Conservation (phyloP, 1,139 yeast species). For the Saccharomyces pastorianus region DNA sequence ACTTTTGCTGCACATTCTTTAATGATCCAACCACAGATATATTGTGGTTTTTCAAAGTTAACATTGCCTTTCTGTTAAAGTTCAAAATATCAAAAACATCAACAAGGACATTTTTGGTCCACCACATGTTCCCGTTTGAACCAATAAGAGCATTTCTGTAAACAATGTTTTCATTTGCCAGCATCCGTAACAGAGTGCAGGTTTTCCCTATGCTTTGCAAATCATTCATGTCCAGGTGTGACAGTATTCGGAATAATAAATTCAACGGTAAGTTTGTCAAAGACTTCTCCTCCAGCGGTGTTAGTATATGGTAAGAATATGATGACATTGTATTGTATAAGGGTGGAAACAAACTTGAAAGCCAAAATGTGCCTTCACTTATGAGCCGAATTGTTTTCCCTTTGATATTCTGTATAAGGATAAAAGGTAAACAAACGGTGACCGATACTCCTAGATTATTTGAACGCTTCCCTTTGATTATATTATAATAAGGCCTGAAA, state of each 20-base stretch:
- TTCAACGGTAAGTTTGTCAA: constrained; percentile 21
- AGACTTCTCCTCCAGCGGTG: constrained; percentile 5
- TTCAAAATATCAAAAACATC: constrained; percentile 19
- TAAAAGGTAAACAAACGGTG: neutral
- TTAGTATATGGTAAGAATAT: neutral
- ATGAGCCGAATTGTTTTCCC: neutral
- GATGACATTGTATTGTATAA: neutral
- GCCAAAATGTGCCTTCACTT: neutral
- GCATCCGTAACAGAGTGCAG: constrained; percentile 19
- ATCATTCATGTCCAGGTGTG: constrained; percentile 19
- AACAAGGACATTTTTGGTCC: constrained; percentile 18
- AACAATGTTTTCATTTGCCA: constrained; percentile 22
- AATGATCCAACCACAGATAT: constrained; percentile 16
- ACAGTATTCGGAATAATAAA: constrained; percentile 20
- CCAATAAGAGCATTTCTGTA: constrained; percentile 13
- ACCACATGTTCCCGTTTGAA: constrained; percentile 10
- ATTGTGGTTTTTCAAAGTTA: constrained; percentile 9
- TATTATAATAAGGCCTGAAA: neutral
- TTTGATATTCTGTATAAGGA: neutral
- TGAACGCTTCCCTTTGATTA: neutral
- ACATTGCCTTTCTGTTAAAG: constrained; percentile 11
- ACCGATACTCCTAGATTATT: neutral
- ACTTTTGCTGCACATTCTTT: constrained; percentile 13
- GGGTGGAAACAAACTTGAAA: neutral
- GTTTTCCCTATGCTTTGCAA: constrained; percentile 20